These are phyloP conservation scores for Arabidopsis suecica DNA, from an alignment of 345 rosid species.

Conservation along the genomic window DNA sequence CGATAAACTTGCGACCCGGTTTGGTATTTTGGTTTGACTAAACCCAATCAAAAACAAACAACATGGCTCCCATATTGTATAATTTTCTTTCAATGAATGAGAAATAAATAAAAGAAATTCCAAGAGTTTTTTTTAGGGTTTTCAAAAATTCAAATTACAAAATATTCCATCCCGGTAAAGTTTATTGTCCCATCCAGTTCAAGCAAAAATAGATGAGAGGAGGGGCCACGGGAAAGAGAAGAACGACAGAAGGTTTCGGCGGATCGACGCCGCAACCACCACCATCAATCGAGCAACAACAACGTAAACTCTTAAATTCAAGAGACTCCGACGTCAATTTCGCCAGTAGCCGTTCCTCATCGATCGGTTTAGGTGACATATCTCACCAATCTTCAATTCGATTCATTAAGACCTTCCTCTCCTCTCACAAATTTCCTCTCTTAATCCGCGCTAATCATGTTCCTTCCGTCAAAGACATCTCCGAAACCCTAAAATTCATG, in stretches of 20 bases:
- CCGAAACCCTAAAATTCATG: slow-evolving; percentile 60
- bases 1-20: neutral
- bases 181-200: neutral
- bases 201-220: slow-evolving; percentile 44
- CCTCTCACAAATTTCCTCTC: slow-evolving; percentile 59
- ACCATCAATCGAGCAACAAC: slow-evolving; percentile 35
- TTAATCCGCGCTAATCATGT: slow-evolving; percentile 51
- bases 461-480: slow-evolving; percentile 70
- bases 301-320: slow-evolving; percentile 40
- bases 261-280: slow-evolving; percentile 36
- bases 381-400: slow-evolving; percentile 50
- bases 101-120: neutral
- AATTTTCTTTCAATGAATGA: neutral
- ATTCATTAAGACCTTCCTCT: slow-evolving; percentile 65
- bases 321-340: slow-evolving; percentile 95
- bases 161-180: slow-evolving; percentile 5
- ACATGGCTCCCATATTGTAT: neutral
- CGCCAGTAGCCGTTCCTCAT: slow-evolving; percentile 88
- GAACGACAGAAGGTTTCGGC: slow-evolving; percentile 32
- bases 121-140: neutral
- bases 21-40: neutral
- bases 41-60: neutral
- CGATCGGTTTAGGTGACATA: slow-evolving; percentile 63
- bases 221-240: slow-evolving; percentile 40
- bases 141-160: slow-evolving; percentile 32